Base-by-base conservation (phyloP, 116 monocot species). In the Thalassia testudinum region DNA sequence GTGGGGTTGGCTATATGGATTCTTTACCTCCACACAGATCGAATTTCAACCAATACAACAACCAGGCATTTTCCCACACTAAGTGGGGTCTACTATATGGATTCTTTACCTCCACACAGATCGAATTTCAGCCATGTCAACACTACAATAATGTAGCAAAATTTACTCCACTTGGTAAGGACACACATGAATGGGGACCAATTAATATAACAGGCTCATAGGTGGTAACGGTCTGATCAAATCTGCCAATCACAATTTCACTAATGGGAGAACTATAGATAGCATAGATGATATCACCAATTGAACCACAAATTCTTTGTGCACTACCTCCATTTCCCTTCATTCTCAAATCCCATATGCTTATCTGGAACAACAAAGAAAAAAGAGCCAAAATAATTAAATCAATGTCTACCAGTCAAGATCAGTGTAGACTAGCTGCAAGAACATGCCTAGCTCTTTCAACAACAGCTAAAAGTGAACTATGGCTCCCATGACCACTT, bases 401-500 rank as follows among this genome's bases (percentile, higher is more conserved):
- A 13, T n/a, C 7, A 17, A 38, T 42, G 1, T 24, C 25, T 4
- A 22, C 19, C 2, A 48, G 26, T 24, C 16, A 22, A 18, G 12
- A 12, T 27, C 19, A 49, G 20, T 24, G 25, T 42, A 50, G 13
- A n/a, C 18, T 37, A 28, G 43, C 26, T 29, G 5, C 4, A 30
- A 20, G 23, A 43, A 10, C 65, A 49, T 62, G 82, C 91, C 78
- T 92, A 86, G 62, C 86, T 82, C 86, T 86, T 75, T 92, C 91
- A 50, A 74, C 82, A 69, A 86, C 74, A 58, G 79, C 78, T 56
- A 92, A 65, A 24, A 74, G 43, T 37, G 78, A 62, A 24, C 30
- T 10, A 10, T 34, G 3, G 30, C 30, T 34, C 30, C 30, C 30
- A 34, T 34, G 30, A 10, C 30, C 10, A 34, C 10, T 3, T 34